Conservation (phyloP, 768 basidiomycete species). For the Candolleomyces efflorescens region DNA sequence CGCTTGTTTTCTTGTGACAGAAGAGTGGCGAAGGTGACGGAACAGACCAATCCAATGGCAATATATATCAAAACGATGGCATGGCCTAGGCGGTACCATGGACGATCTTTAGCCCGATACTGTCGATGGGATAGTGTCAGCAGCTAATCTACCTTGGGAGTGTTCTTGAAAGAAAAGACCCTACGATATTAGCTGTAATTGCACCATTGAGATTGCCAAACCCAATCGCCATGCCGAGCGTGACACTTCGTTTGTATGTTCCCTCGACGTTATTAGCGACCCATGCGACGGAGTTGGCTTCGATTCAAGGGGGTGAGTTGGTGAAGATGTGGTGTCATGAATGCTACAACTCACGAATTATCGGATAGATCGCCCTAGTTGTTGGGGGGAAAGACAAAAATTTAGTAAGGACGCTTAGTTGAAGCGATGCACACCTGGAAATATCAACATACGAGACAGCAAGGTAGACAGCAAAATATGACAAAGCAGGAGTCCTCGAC, state of each 20-base stretch:
- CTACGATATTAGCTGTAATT: conserved; percentile 60
- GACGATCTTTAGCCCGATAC: conserved; percentile 62
- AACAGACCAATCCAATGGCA: conserved; percentile 55
- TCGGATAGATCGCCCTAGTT: conserved; percentile 46
- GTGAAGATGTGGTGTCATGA: neutral
- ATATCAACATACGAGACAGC: conserved; percentile 50
- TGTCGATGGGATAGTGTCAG: conserved; percentile 20
- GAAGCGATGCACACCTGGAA: conserved; percentile 18
- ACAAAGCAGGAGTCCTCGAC: conserved; percentile 56
- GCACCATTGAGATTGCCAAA: conserved; percentile 69
- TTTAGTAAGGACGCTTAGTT: neutral
- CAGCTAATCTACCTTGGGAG: neutral
- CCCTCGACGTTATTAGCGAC: conserved; percentile 71
- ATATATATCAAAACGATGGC: conserved; percentile 70
- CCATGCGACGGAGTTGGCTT: conserved; percentile 44
- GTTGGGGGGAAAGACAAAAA: neutral
- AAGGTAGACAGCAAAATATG: conserved; percentile 70
- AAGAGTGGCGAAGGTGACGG: conserved; percentile 40
- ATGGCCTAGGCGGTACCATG: conserved; percentile 69
- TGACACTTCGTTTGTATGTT: conserved; percentile 67
- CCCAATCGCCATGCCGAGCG: conserved; percentile 68
- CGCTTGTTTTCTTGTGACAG: conserved; percentile 56
- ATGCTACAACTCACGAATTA: conserved; percentile 36
- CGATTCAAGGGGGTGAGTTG: neutral
- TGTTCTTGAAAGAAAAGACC: conserved; percentile 18